phyloP scores from a whole-genome alignment of 2,329 filamentous ascomycete species.

The Monosporascus sp. region DNA sequence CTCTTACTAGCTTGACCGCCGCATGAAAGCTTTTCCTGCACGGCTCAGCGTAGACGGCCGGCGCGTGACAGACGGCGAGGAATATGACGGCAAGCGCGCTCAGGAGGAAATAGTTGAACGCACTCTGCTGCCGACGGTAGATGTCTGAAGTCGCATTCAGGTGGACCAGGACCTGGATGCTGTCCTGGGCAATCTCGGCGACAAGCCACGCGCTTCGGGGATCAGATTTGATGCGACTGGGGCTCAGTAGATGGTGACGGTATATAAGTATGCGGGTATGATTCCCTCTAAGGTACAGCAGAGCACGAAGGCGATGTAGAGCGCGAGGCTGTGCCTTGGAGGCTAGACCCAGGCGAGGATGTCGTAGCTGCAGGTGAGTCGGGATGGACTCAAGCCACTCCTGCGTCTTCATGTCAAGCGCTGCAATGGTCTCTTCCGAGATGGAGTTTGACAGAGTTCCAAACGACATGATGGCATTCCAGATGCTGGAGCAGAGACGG shows the following conservation, averaged over 20 bases:
- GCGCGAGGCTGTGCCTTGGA: slow-evolving; percentile 7
- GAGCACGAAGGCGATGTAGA: slow-evolving; percentile 34
- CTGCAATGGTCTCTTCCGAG: no score
- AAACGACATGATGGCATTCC: slow-evolving; percentile 33
- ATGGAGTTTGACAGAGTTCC: no score
- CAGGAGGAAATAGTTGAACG: no score
- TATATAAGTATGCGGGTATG: slow-evolving; percentile 39
- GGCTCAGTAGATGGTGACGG: slow-evolving; percentile 34
- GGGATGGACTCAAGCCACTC: no score
- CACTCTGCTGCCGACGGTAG: no score
- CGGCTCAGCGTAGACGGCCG: no score
- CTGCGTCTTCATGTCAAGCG: no score
- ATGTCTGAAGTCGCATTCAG: slow-evolving; percentile 16
- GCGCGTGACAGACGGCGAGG: no score
- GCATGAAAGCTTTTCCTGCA: background rate
- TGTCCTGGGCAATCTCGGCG: slow-evolving; percentile 18
- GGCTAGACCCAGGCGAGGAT: no score
- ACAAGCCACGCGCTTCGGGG: background rate
- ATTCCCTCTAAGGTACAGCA: slow-evolving; percentile 40
- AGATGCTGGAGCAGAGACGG: slow-evolving; percentile 39
- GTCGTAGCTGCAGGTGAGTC: no score
- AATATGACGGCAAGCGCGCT: no score
- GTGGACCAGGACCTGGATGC: slow-evolving; percentile 30
- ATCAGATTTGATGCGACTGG: slow-evolving; percentile 25
- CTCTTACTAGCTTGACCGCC: slow-evolving; percentile 23